Evolutionary conservation across 768 basidiomycete species (phyloP).

Genomic region (Tylopilus balloui): DNA sequence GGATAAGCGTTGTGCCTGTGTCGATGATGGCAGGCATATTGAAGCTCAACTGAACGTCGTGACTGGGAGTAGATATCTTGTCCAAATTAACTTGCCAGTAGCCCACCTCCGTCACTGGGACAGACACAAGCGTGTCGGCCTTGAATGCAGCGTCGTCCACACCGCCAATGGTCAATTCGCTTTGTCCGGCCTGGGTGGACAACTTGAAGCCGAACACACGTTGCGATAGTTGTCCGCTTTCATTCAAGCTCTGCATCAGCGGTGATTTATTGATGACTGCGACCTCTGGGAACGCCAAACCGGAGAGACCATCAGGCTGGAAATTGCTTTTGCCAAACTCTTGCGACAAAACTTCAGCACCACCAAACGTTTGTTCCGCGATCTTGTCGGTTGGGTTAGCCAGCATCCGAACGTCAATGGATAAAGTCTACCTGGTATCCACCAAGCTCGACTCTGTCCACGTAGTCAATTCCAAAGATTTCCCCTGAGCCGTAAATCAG

Average conservation of each 20-base stretch:
- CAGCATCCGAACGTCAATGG: background rate
- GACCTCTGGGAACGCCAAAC: slow-evolving; percentile 38
- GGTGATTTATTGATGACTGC: slow-evolving; percentile 31
- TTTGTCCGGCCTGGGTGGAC: slow-evolving; percentile 17
- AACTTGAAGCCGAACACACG: slow-evolving; percentile 46
- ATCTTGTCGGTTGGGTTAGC: slow-evolving; percentile 19
- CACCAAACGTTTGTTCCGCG: slow-evolving; percentile 30
- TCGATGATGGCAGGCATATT: slow-evolving; percentile 29
- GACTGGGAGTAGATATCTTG: background rate
- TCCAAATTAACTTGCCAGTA: slow-evolving; percentile 37
- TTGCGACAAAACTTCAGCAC: background rate
- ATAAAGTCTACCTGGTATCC: slow-evolving; percentile 26
- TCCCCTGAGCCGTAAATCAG: slow-evolving; percentile 40
- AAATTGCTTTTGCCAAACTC: background rate
- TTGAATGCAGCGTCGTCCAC: slow-evolving; percentile 48
- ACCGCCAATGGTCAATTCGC: slow-evolving; percentile 23
- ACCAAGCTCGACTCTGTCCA: slow-evolving; percentile 36
- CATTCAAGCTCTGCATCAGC: slow-evolving; percentile 40
- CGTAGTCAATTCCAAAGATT: slow-evolving; percentile 28
- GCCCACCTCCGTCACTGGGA: slow-evolving; percentile 23
- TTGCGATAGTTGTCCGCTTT: slow-evolving; percentile 16
- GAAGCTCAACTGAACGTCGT: background rate
- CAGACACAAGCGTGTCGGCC: slow-evolving; percentile 37
- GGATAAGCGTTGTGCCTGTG: slow-evolving; percentile 27
- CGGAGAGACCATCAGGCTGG: slow-evolving; percentile 35